Evolutionary conservation across 1,284 basidiomycete genomes (phyloP).

Genomic region (Pascua guehoae): DNA sequence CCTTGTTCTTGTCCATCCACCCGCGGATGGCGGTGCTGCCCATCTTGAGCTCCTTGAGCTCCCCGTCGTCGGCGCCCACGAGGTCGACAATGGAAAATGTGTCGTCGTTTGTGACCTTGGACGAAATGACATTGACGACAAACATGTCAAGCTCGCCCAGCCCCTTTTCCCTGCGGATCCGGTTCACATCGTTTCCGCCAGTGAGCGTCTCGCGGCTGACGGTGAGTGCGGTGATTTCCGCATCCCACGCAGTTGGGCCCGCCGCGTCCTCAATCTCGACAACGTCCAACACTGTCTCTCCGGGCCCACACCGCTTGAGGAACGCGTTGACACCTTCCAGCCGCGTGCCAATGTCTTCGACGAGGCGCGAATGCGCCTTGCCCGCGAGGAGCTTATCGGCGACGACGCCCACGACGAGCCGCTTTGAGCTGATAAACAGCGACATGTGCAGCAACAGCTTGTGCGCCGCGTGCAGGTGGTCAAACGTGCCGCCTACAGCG

Average conservation of each 20-base stretch:
- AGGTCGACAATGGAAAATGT: conserved; percentile 23
- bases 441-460: conserved; percentile 93
- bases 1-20: conserved; percentile 57
- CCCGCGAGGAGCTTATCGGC: conserved; percentile 69
- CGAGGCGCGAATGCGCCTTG: conserved; percentile 66
- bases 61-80: conserved; percentile 55
- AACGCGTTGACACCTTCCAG: conserved; percentile 61
- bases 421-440: conserved; percentile 70
- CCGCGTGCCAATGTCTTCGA: conserved; percentile 65
- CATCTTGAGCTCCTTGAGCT: conserved; percentile 73
- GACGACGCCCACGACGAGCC: conserved; percentile 83
- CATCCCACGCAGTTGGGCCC: conserved; percentile 80
- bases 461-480: conserved; percentile 95
- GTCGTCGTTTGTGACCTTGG: conserved; percentile 41
- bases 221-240: conserved; percentile 77
- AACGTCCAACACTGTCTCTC: conserved; percentile 49
- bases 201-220: conserved; percentile 78
- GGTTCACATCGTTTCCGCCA: conserved; percentile 59
- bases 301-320: conserved; percentile 45
- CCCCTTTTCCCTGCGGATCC: conserved; percentile 22
- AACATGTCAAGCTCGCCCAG: conserved; percentile 65
- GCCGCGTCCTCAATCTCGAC: conserved; percentile 75
- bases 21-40: conserved; percentile 83
- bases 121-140: conserved; percentile 81
- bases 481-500: conserved; percentile 78